Conservation (phyloP, 768 basidiomycete genomes). For the Cystofilobasidium ferigula region DNA sequence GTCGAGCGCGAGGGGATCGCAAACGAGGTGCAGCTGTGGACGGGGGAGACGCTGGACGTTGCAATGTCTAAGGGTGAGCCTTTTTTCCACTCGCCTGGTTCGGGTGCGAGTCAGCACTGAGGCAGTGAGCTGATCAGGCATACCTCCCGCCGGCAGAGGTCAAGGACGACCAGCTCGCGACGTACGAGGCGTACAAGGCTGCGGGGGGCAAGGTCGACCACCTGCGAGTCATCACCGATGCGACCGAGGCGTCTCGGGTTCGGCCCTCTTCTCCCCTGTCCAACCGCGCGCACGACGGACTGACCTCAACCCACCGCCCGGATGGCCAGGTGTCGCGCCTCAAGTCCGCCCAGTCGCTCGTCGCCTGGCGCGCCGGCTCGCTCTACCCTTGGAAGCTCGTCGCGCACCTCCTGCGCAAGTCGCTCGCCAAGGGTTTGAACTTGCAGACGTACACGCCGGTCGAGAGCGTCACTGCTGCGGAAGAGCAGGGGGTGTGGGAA, state of each 20-base stretch:
- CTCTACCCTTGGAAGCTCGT: conserved; percentile 12
- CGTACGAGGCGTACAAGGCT: background rate
- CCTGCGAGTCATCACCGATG: background rate
- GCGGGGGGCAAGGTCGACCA: background rate
- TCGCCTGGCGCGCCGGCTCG: background rate
- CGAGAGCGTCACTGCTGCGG: background rate
- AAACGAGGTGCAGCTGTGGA: conserved; percentile 33
- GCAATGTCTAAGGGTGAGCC: background rate
- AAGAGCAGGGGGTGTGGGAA: background rate
- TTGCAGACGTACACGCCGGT: conserved; percentile 7
- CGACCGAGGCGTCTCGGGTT: background rate
- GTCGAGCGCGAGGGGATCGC: conserved; percentile 28
- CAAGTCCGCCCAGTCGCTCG: background rate
- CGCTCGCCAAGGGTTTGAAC: conserved; percentile 2
- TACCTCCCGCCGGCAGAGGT: background rate
- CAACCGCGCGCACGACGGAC: too few relatives aligned
- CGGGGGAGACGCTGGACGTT: conserved; percentile 29
- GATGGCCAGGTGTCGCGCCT: background rate
- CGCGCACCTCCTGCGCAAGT: background rate
- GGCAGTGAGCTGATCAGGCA: background rate
- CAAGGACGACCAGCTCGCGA: conserved; percentile 1
- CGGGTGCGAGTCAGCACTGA: background rate
- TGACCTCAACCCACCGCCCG: too few relatives aligned
- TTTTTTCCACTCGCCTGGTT: background rate
- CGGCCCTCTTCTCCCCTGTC: background rate